A percentile compares a stretch with the other conserved stretches of the same genome.
Evolutionary conservation across 768 basidiomycete genomes (phyloP).

Genomic region (Lentinula edodes): DNA sequence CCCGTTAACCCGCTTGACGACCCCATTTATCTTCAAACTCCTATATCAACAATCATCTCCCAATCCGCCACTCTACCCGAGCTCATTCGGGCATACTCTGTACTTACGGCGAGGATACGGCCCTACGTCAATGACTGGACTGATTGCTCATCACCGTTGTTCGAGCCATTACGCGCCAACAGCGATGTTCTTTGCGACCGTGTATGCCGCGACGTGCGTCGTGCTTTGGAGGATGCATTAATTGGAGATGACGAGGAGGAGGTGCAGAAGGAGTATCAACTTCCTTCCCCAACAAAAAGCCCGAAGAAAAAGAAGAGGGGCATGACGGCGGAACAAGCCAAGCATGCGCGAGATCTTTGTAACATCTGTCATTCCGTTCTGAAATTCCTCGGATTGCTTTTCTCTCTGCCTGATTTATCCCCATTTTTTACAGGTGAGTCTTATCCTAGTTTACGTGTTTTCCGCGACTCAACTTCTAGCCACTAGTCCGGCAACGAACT

Average conservation of each 20-base stretch:
- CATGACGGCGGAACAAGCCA: slow-evolving; percentile 73
- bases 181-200: slow-evolving; percentile 45
- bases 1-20: slow-evolving; percentile 63
- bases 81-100: slow-evolving; percentile 69
- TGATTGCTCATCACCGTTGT: slow-evolving; percentile 65
- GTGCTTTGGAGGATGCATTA: slow-evolving; percentile 58
- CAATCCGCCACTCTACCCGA: slow-evolving; percentile 42
- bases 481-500: slow-evolving; percentile 51
- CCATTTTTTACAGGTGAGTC: slow-evolving; percentile 56
- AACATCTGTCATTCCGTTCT: slow-evolving; percentile 68
- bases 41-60: slow-evolving; percentile 56
- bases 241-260: slow-evolving; percentile 23
- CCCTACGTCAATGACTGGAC: slow-evolving; percentile 37
- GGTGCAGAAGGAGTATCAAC: slow-evolving; percentile 19
- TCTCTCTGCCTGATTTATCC: slow-evolving; percentile 55
- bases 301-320: slow-evolving; percentile 65
- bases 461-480: slow-evolving; percentile 2
- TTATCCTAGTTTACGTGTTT: slow-evolving; percentile 9
- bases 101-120: slow-evolving; percentile 63
- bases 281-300: slow-evolving; percentile 69
- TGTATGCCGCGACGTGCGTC: slow-evolving; percentile 62
- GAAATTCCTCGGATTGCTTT: slow-evolving; percentile 54
- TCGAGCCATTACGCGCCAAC: slow-evolving; percentile 62
- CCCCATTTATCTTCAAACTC: slow-evolving; percentile 57
- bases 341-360: slow-evolving; percentile 74